Percentiles rank a stretch among this genome's conserved stretches.
phyloP scores from a whole-genome alignment of 768 basidiomycete genomes.

The Boletus sp. region DNA sequence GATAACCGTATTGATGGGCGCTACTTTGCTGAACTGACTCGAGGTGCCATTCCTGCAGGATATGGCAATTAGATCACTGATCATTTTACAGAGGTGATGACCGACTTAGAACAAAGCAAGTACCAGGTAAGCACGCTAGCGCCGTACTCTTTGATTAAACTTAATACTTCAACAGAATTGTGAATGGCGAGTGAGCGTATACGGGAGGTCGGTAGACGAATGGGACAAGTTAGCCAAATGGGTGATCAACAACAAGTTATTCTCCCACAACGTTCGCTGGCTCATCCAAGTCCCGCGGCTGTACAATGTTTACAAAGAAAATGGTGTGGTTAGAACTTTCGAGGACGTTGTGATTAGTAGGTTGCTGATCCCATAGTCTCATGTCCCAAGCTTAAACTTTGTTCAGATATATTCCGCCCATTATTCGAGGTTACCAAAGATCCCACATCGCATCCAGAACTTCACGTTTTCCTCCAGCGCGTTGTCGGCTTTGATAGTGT shows the following conservation, averaged over 20 bases:
- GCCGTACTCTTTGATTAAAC: background rate
- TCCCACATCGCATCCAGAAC: conserved; percentile 85
- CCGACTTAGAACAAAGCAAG: conserved; percentile 97
- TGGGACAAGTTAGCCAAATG: conserved; percentile 99
- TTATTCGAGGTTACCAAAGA: conserved; percentile 96
- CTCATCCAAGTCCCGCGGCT: conserved; percentile 92
- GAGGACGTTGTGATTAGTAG: conserved; percentile 88
- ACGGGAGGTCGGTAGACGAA: conserved; percentile 77
- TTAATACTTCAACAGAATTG: conserved; percentile 57
- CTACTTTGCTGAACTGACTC: conserved; percentile 93
- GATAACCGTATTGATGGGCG: conserved; percentile 92
- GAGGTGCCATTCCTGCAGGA: conserved; percentile 49
- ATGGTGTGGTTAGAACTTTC: conserved; percentile 79
- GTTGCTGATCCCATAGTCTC: conserved; percentile 29
- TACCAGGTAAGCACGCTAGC: conserved; percentile 67
- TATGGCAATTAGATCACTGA: background rate
- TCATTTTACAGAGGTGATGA: conserved; percentile 77
- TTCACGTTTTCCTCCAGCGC: conserved; percentile 93
- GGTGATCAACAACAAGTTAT: conserved; percentile 91
- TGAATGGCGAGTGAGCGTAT: conserved; percentile 97
- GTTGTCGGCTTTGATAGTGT: conserved; percentile 98
- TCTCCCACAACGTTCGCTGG: conserved; percentile 97
- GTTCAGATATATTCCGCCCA: conserved; percentile 84
- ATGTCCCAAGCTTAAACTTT: background rate
- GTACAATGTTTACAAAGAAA: conserved; percentile 94